Evolutionary conservation across 1,139 yeast genomes (phyloP).

Genomic region (Yamadazyma sp.): DNA sequence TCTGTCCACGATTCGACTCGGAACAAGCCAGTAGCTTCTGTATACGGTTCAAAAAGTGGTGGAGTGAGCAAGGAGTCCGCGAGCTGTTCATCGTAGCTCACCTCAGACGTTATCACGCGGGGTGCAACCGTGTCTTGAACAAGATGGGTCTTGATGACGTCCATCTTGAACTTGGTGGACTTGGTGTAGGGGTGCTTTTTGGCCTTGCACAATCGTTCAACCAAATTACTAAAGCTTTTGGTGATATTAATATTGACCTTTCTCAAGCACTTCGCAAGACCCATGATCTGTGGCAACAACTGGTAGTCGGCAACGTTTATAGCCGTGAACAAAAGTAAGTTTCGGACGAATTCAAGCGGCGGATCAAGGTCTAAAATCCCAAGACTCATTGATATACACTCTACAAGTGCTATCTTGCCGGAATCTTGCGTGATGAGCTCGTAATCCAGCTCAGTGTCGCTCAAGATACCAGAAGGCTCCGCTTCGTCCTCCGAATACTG

Average conservation of each 20-base stretch:
- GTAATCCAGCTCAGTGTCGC: slow-evolving; percentile 22
- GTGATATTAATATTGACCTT: slow-evolving; percentile 11
- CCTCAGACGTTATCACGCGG: slow-evolving; percentile 7
- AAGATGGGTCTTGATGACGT: slow-evolving; percentile 7
- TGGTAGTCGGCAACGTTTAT: slow-evolving; percentile 18
- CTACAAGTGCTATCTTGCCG: background rate
- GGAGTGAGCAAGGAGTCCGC: slow-evolving; percentile 7
- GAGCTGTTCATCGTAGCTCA: slow-evolving; percentile 12
- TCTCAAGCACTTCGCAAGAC: slow-evolving; percentile 15
- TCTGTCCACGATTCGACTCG: too few species aligned
- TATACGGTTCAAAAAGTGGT: too few species aligned
- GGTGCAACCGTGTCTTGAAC: background rate
- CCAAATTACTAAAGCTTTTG: slow-evolving; percentile 14
- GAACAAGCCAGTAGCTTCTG: background rate
- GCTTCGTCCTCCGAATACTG: slow-evolving; percentile 37
- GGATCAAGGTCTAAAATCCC: slow-evolving; percentile 19
- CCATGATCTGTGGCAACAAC: slow-evolving; percentile 14
- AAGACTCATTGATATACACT: background rate
- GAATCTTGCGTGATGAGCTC: slow-evolving; percentile 1
- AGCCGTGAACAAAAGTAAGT: slow-evolving; percentile 25
- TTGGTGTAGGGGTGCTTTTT: slow-evolving; percentile 6
- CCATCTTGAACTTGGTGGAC: background rate
- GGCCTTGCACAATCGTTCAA: slow-evolving; percentile 14
- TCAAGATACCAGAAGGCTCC: slow-evolving; percentile 13
- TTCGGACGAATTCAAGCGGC: slow-evolving; percentile 25